Conservation (phyloP, 495 filamentous ascomycete genomes). For the Penicillium argentinense region DNA sequence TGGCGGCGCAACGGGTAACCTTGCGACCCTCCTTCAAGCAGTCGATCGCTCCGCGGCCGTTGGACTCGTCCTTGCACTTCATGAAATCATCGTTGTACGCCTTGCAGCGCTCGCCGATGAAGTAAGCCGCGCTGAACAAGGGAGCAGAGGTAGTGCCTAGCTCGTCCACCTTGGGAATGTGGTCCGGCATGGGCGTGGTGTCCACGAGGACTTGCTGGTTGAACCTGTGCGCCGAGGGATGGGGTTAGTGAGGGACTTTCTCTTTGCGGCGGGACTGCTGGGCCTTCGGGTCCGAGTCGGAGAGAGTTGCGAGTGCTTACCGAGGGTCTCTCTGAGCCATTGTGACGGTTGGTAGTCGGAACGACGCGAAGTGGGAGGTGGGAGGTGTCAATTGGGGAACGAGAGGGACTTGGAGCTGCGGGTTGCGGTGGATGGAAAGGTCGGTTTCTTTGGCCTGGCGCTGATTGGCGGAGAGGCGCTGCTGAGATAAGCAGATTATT, state of each 20-base stretch:
- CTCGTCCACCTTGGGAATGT: slow-evolving; percentile 88
- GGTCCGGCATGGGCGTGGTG: slow-evolving; percentile 89
- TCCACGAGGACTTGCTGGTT: slow-evolving; percentile 90
- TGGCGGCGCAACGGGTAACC: slow-evolving; percentile 93
- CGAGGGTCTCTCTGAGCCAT: slow-evolving; percentile 52
- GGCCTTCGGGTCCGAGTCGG: background rate
- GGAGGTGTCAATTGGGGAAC: slow-evolving; percentile 24
- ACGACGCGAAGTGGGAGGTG: slow-evolving; percentile 7
- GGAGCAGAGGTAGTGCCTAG: slow-evolving; percentile 90
- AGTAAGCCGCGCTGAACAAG: slow-evolving; percentile 87
- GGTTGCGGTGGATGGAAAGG: slow-evolving; percentile 32
- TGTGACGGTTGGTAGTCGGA: slow-evolving; percentile 30
- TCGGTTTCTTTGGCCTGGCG: slow-evolving; percentile 30
- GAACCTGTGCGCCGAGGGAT: slow-evolving; percentile 63
- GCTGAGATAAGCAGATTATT: slow-evolving; percentile 17
- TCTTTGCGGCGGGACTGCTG: background rate
- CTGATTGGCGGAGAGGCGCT: slow-evolving; percentile 28
- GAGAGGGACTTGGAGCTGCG: slow-evolving; percentile 26
- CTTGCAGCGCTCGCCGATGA: slow-evolving; percentile 93
- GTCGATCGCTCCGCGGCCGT: slow-evolving; percentile 85
- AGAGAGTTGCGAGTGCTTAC: slow-evolving; percentile 25
- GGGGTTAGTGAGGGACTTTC: slow-evolving; percentile 21
- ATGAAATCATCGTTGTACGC: slow-evolving; percentile 98
- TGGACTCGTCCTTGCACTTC: slow-evolving; percentile 93
- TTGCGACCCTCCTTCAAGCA: slow-evolving; percentile 95